A percentile compares a stretch with the other conserved stretches of the same genome.
Conservation (phyloP, 371 early-diverging fungal genomes). For the Rhizopus delemar region DNA sequence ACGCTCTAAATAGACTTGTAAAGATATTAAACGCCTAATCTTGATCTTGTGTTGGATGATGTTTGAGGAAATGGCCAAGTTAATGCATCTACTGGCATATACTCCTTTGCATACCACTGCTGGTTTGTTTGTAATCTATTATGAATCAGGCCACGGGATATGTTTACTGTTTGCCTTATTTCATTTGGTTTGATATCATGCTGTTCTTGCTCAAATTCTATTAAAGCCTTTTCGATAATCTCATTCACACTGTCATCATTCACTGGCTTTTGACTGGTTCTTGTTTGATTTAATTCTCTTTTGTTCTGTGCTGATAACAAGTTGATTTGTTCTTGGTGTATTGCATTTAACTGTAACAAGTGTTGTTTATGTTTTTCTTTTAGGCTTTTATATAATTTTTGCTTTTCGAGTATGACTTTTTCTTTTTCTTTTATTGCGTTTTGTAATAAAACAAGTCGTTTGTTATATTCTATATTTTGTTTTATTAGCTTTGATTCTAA, state of each 20-base stretch:
- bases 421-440: background rate
- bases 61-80: slow-evolving; percentile 1
- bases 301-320: background rate
- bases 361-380: background rate
- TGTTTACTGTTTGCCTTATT: background rate
- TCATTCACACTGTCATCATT: background rate
- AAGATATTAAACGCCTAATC: background rate
- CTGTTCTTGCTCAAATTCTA: background rate
- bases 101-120: slow-evolving; percentile 1
- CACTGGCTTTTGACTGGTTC: background rate
- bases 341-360: background rate
- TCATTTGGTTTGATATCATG: background rate
- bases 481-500: too few species aligned
- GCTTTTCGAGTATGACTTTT: background rate
- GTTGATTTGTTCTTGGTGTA: background rate
- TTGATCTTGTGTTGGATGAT: background rate
- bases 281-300: background rate
- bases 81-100: background rate
- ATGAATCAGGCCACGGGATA: too few species aligned
- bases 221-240: background rate
- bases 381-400: background rate
- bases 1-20: background rate
- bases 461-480: background rate
- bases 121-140: background rate
- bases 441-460: background rate